Evolutionary conservation across 164 flowering plant genomes (phyloP).

Genomic region (Nymphaea colorata): DNA sequence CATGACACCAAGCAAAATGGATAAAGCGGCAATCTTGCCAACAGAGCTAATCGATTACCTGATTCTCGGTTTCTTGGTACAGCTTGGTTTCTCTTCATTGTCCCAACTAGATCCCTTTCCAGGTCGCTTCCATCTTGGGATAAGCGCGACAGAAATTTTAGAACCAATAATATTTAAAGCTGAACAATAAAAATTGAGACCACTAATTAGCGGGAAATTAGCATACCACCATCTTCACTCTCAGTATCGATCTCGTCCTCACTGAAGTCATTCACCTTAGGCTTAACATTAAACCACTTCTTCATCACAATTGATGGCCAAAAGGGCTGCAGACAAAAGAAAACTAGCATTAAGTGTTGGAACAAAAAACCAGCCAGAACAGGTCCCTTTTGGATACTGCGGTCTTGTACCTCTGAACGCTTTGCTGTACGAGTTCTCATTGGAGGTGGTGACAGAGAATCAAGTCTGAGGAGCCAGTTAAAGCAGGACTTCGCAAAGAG

Average conservation of each 20-base stretch:
- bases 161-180: background rate
- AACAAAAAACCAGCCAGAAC: background rate
- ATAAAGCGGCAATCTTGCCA: too few species aligned
- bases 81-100: constrained; percentile 23
- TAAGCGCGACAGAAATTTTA: constrained; percentile 22
- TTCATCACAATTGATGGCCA: constrained; percentile 96
- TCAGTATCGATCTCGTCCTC: constrained; percentile 91
- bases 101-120: constrained; percentile 21
- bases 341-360: background rate
- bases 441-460: background rate
- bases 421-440: constrained; percentile 51
- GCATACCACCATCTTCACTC: constrained; percentile 86
- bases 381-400: background rate
- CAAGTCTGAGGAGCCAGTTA: background rate
- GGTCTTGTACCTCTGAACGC: constrained; percentile 53
- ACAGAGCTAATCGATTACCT: too few species aligned
- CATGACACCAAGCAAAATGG: too few species aligned
- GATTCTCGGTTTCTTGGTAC: constrained; percentile 6
- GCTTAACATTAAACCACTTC: constrained; percentile 93
- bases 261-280: constrained; percentile 74
- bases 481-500: background rate
- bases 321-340: constrained; percentile 38
- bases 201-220: background rate
- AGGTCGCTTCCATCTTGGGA: constrained; percentile 31
- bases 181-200: background rate